Evolutionary conservation across 805 yeast species (phyloP).

Genomic region (Lipomyces chichibuensis): DNA sequence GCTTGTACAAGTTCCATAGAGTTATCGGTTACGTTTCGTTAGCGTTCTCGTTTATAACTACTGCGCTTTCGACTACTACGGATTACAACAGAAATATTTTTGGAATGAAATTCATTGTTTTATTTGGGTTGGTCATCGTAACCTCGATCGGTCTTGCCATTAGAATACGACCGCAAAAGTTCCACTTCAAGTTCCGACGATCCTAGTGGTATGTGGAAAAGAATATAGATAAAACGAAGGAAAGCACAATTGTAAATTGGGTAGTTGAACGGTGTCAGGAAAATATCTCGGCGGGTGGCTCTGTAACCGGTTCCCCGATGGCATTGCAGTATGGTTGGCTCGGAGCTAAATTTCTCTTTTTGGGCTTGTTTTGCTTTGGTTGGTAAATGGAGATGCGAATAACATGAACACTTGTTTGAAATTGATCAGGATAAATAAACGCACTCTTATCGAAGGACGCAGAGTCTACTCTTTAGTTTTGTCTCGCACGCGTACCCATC

Average conservation of each 20-base stretch:
- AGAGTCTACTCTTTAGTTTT: background rate
- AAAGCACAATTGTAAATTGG: background rate
- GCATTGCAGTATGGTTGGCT: background rate
- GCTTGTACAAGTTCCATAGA: conserved; percentile 41
- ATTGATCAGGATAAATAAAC: background rate
- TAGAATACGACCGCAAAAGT: conserved; percentile 29
- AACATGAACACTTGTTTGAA: background rate
- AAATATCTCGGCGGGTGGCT: background rate
- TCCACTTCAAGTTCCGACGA: conserved; percentile 19
- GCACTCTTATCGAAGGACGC: background rate
- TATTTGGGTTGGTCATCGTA: conserved; percentile 19
- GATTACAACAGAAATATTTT: conserved; percentile 24
- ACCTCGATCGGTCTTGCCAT: conserved; percentile 25
- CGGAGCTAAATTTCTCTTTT: background rate
- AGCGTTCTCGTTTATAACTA: conserved; percentile 10
- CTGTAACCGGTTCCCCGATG: no score
- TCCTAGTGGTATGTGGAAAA: background rate
- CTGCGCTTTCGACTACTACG: conserved; percentile 20
- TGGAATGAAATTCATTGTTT: conserved; percentile 12
- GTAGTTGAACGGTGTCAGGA: background rate
- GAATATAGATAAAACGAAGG: background rate
- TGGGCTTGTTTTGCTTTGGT: background rate
- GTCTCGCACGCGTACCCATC: background rate
- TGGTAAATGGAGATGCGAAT: background rate
- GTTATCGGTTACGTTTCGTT: conserved; percentile 38